A percentile compares a stretch with the other conserved stretches of the same genome.
Conservation (phyloP, 768 basidiomycete species). For the Boletus rex-veris region DNA sequence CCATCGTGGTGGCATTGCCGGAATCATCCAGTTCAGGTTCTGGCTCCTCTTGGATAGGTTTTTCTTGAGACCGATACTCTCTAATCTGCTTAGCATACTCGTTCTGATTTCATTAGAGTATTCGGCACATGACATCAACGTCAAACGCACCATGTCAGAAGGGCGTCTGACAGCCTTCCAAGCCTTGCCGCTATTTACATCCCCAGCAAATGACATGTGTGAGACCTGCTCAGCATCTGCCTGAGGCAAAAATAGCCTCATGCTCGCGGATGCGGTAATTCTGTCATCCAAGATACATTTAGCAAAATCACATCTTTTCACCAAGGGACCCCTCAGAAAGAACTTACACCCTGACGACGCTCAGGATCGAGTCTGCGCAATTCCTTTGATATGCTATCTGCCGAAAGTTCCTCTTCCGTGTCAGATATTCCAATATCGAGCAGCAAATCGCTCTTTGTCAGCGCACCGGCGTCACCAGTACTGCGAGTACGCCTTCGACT, state of each 20-base stretch:
- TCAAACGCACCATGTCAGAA: too few species aligned
- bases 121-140: too few species aligned
- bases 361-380: constrained; percentile 53
- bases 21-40: too few species aligned
- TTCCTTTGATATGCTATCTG: constrained; percentile 72
- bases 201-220: constrained; percentile 72
- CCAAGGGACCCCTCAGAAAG: background rate
- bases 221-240: constrained; percentile 68
- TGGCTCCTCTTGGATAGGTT: too few species aligned
- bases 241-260: constrained; percentile 75
- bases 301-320: background rate
- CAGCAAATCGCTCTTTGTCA: constrained; percentile 32
- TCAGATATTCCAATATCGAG: constrained; percentile 39
- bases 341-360: constrained; percentile 23
- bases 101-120: too few species aligned
- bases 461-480: constrained; percentile 65
- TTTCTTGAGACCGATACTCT: too few species aligned
- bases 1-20: too few species aligned
- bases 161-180: constrained; percentile 83
- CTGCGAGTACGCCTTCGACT: constrained; percentile 71
- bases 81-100: too few species aligned
- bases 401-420: constrained; percentile 51
- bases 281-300: constrained; percentile 32
- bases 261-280: constrained; percentile 82
- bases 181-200: constrained; percentile 74